Conservation (phyloP, 2,329 filamentous ascomycete species). For the Fusarium globosum region DNA sequence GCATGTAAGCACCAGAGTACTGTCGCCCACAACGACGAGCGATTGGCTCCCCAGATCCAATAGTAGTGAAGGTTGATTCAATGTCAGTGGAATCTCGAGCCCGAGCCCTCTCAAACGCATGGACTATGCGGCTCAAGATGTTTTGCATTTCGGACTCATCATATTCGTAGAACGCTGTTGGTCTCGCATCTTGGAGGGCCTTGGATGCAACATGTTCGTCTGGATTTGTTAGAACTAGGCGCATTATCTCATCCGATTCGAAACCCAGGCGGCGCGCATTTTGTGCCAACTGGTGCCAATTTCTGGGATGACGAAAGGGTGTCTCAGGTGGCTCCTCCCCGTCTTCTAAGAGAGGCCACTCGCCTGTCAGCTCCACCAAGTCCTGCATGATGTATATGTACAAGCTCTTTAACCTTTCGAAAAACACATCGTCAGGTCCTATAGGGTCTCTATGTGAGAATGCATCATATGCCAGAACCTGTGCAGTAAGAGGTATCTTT, state of each 20-base stretch:
- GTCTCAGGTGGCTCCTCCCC: background rate
- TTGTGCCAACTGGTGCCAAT: background rate
- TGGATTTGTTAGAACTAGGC: background rate
- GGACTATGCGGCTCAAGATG: background rate
- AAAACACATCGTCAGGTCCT: background rate
- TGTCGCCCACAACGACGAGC: background rate
- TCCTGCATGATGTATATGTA: slow-evolving; percentile 12
- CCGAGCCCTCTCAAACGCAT: background rate
- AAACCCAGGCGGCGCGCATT: background rate
- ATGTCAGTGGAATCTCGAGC: too few species aligned
- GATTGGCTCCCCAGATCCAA: background rate
- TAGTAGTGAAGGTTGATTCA: background rate
- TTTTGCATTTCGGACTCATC: background rate
- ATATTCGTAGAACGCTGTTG: background rate
- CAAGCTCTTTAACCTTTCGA: background rate
- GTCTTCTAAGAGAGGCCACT: slow-evolving; percentile 10
- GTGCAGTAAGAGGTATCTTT: background rate
- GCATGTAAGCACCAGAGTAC: slow-evolving; percentile 3
- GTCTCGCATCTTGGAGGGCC: background rate
- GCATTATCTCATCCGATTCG: background rate
- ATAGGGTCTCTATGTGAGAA: background rate
- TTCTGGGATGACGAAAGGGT: background rate
- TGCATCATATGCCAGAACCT: background rate
- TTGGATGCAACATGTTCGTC: background rate
- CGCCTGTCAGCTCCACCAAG: slow-evolving; percentile 4